Evolutionary conservation across 2,329 filamentous ascomycete species (phyloP).

Genomic region (Microcera coccophila): DNA sequence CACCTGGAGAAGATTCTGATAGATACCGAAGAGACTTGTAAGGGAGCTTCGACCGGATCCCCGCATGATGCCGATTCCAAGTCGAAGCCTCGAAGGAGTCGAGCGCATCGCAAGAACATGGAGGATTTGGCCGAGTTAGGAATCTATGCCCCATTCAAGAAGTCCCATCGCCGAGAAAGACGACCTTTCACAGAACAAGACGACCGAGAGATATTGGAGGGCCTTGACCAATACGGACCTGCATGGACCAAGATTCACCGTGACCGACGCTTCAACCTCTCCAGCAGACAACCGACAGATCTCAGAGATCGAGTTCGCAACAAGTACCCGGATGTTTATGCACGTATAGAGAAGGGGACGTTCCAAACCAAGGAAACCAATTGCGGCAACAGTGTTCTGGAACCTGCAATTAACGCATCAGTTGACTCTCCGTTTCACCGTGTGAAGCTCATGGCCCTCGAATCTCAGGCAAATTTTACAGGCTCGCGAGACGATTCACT

Average conservation of each 20-base stretch:
- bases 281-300: slow-evolving; percentile 58
- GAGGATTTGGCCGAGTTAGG: slow-evolving; percentile 55
- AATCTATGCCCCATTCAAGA: slow-evolving; percentile 59
- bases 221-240: slow-evolving; percentile 57
- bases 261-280: slow-evolving; percentile 55
- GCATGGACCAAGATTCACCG: slow-evolving; percentile 64
- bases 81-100: background rate
- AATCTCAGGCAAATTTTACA: slow-evolving; percentile 38
- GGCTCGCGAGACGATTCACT: slow-evolving; percentile 48
- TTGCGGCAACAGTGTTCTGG: slow-evolving; percentile 42
- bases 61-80: slow-evolving; percentile 1
- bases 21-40: slow-evolving; percentile 35
- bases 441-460: slow-evolving; percentile 34
- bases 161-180: slow-evolving; percentile 57
- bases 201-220: slow-evolving; percentile 58
- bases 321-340: slow-evolving; percentile 58
- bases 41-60: slow-evolving; percentile 15
- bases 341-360: slow-evolving; percentile 52
- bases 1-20: slow-evolving; percentile 56
- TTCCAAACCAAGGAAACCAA: slow-evolving; percentile 43
- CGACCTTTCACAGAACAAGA: slow-evolving; percentile 60
- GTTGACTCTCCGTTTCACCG: slow-evolving; percentile 45
- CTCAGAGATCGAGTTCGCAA: slow-evolving; percentile 61
- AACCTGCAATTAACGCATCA: slow-evolving; percentile 49
- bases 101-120: slow-evolving; percentile 51